These are phyloP conservation scores for Ceratobasidium sp. DNA, from an alignment of 1,284 basidiomycete genomes.

Conservation along the genomic window DNA sequence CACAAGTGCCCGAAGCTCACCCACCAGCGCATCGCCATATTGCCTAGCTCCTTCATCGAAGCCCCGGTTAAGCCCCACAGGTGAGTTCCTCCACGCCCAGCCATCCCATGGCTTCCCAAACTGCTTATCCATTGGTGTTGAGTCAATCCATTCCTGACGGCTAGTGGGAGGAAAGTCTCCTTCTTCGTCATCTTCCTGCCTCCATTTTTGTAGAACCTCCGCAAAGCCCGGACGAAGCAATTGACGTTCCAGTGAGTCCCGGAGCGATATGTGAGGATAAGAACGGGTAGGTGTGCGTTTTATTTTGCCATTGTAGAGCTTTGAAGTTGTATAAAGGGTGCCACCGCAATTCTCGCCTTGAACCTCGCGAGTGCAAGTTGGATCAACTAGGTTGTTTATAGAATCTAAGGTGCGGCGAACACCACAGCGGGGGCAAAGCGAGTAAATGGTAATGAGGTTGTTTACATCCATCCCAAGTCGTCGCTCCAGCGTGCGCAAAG, in stretches of 20 bases:
- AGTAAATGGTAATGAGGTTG: background rate
- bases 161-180: no score
- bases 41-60: background rate
- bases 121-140: no score
- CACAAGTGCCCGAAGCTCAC: background rate
- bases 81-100: background rate
- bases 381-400: background rate
- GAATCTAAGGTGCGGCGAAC: background rate
- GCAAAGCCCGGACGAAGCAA: background rate
- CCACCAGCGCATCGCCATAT: background rate
- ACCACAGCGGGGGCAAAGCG: conserved; percentile 4
- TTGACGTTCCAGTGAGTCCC: background rate
- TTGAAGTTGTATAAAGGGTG: background rate
- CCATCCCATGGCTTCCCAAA: background rate
- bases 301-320: background rate
- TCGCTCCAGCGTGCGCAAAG: conserved; percentile 4
- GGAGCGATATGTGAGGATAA: background rate
- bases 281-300: background rate
- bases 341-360: background rate
- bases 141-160: no score
- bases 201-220: background rate
- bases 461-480: conserved; percentile 10
- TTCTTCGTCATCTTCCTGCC: background rate
- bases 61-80: background rate
- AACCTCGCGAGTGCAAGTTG: background rate